Percentiles rank a stretch among this genome's conserved stretches.
phyloP scores from a whole-genome alignment of 202 grass and related monocot genomes.

The Dendrocalamus latiflorus region DNA sequence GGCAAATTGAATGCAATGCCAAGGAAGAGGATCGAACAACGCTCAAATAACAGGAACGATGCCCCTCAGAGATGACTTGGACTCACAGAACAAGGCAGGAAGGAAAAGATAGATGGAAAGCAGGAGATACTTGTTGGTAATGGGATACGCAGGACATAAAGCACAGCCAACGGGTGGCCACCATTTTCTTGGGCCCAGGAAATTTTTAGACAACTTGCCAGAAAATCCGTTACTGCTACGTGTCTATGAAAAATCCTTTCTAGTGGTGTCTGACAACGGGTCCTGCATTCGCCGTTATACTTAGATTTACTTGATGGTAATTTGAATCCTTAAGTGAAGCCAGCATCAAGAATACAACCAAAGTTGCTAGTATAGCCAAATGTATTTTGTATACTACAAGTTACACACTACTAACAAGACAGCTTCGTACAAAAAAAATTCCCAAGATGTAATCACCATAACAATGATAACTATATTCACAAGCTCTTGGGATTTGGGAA shows the following conservation, averaged over 20 bases:
- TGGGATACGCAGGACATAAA: too few relatives aligned
- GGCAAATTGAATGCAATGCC: too few relatives aligned
- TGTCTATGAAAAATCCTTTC: neutral
- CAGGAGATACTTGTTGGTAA: too few relatives aligned
- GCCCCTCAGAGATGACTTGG: too few relatives aligned
- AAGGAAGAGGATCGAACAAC: neutral
- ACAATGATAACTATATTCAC: neutral
- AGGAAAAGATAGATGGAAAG: too few relatives aligned
- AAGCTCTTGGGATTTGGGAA: neutral
- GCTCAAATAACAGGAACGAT: too few relatives aligned
- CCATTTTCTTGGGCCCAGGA: neutral
- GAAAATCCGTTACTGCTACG: neutral
- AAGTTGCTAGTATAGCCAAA: neutral
- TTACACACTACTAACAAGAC: neutral
- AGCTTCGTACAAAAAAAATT: neutral
- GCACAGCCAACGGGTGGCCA: too few relatives aligned
- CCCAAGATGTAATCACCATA: neutral
- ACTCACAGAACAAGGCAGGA: too few relatives aligned
- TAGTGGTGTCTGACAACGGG: neutral
- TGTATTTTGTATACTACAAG: neutral
- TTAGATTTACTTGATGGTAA: neutral
- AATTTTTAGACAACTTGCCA: neutral
- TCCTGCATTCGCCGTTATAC: neutral
- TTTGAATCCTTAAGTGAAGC: neutral
- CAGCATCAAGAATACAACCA: neutral